A percentile compares a stretch with the other conserved stretches of the same genome.
phyloP scores from a whole-genome alignment of 805 yeast genomes.

The Kodamaea restingae region DNA sequence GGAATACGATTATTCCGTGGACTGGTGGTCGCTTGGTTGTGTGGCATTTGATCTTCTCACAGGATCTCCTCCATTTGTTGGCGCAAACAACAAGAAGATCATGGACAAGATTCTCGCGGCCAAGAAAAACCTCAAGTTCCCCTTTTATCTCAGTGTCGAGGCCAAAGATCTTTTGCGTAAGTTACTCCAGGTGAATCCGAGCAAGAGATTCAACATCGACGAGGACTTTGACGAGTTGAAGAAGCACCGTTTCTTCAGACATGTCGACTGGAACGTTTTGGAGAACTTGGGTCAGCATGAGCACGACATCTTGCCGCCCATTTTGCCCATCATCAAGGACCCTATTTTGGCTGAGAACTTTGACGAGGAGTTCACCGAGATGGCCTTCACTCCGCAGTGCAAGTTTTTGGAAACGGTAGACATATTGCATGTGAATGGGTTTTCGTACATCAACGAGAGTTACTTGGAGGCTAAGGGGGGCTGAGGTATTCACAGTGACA shows the following conservation, averaged over 20 bases:
- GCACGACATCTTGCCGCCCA: constrained; percentile 32
- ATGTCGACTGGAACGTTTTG: constrained; percentile 34
- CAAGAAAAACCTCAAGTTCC: constrained; percentile 31
- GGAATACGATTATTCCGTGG: constrained; percentile 39
- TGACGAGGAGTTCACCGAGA: constrained; percentile 39
- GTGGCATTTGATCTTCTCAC: constrained; percentile 42
- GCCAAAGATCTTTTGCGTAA: constrained; percentile 40
- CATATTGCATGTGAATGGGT: constrained; percentile 38
- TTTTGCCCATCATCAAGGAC: constrained; percentile 41
- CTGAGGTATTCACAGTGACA: too few species aligned
- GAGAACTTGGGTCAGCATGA: constrained; percentile 18
- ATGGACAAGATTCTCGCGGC: constrained; percentile 35
- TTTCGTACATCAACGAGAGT: constrained; percentile 39
- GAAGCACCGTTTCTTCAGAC: constrained; percentile 37
- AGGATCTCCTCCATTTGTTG: constrained; percentile 45
- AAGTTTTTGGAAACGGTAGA: constrained; percentile 17
- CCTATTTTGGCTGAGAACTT: constrained; percentile 44
- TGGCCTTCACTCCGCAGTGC: constrained; percentile 32
- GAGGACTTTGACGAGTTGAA: constrained; percentile 31
- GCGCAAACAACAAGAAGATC: constrained; percentile 36
- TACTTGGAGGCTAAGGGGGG: constrained; percentile 16
- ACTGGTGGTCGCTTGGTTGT: constrained; percentile 48
- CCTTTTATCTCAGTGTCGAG: constrained; percentile 38
- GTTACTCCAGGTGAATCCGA: constrained; percentile 34
- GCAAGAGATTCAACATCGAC: constrained; percentile 36